These are phyloP conservation scores for Porogramme epimiltina DNA, from an alignment of 1,284 basidiomycete species.

Conservation along the genomic window DNA sequence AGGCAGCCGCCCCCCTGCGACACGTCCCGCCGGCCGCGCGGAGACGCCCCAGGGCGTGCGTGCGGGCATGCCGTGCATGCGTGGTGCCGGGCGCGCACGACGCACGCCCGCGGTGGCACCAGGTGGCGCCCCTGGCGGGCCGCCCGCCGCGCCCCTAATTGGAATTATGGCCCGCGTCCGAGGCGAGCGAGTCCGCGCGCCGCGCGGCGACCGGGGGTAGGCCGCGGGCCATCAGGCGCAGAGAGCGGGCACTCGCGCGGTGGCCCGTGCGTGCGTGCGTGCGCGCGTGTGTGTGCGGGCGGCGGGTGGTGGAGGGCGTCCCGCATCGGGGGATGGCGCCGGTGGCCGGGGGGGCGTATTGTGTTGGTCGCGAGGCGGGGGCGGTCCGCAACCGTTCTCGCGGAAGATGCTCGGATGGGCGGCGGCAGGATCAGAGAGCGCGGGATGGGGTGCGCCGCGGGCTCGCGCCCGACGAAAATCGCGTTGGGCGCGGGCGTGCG, in stretches of 20 bases:
- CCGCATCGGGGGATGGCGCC: no score
- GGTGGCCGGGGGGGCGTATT: no score
- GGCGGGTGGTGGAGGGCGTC: background rate
- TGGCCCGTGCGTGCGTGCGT: background rate
- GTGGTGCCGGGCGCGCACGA: no score
- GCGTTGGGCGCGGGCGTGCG: background rate
- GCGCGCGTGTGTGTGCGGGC: background rate
- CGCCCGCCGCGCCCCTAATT: background rate
- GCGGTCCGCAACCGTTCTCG: background rate
- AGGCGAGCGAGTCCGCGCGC: background rate
- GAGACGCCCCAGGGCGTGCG: no score
- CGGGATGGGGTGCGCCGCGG: background rate
- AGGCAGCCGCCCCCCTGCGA: background rate
- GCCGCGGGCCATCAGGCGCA: no score
- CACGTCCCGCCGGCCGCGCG: slow-evolving; percentile 2
- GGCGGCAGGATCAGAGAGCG: background rate
- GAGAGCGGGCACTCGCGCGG: background rate
- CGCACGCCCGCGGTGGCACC: no score
- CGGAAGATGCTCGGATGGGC: background rate
- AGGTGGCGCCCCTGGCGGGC: slow-evolving; percentile 8
- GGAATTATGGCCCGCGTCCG: background rate
- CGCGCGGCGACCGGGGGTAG: no score
- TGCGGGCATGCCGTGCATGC: no score
- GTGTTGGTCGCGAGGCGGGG: background rate
- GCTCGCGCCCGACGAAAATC: background rate